Evolutionary conservation across 2,329 filamentous ascomycete genomes (phyloP).

Genomic region (Coccinonectria pachysandricola): DNA sequence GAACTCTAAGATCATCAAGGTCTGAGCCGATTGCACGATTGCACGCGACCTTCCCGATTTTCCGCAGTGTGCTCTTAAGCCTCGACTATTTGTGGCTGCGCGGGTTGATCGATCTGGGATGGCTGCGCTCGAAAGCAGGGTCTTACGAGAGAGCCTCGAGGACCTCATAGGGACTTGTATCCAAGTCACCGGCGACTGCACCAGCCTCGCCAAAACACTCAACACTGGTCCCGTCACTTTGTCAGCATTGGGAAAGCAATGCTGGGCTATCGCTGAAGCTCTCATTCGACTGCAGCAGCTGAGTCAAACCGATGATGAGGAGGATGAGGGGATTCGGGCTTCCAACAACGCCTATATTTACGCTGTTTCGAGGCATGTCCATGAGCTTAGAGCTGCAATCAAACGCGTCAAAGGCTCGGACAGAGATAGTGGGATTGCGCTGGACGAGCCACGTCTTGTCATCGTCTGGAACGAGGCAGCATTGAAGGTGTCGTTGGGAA

Average conservation of each 20-base stretch:
- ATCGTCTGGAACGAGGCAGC: conserved; percentile 18
- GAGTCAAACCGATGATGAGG: conserved; percentile 11
- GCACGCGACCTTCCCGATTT: no score
- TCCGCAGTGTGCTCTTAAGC: conserved; percentile 1
- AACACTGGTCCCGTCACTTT: conserved; percentile 18
- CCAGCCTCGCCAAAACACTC: conserved; percentile 15
- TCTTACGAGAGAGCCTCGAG: no score
- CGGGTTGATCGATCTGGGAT: neutral
- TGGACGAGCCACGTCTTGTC: conserved; percentile 17
- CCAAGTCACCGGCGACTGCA: conserved; percentile 17
- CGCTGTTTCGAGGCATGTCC: conserved; percentile 17
- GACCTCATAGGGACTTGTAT: conserved; percentile 17
- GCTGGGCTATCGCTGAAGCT: conserved; percentile 17
- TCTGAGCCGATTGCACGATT: no score
- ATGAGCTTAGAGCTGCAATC: conserved; percentile 15
- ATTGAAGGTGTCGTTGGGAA: conserved; percentile 12
- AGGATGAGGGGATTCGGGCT: conserved; percentile 11
- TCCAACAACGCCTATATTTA: conserved; percentile 17
- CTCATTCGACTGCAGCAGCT: conserved; percentile 17
- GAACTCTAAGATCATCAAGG: no score
- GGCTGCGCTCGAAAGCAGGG: no score
- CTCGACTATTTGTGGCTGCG: no score
- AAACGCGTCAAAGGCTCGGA: conserved; percentile 18
- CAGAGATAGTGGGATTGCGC: conserved; percentile 18
- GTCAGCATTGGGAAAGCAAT: conserved; percentile 16